Evolutionary conservation across 2,329 filamentous ascomycete species (phyloP).

Genomic region (Plectosphaerella plurivora): DNA sequence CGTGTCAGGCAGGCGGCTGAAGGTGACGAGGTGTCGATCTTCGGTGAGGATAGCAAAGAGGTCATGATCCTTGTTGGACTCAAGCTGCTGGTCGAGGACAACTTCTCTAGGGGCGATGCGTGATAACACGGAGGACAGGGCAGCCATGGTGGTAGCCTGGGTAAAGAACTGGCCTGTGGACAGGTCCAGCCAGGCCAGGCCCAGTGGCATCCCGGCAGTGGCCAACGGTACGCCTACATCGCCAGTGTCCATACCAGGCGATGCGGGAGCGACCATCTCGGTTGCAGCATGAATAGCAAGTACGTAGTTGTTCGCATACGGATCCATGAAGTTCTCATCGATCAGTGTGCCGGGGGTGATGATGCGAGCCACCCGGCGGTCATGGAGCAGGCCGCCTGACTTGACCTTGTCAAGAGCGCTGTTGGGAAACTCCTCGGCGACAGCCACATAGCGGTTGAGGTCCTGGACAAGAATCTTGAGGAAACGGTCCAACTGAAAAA

Average conservation of each 20-base stretch:
- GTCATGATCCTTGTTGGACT: conserved; percentile 52
- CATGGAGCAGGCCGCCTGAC: conserved; percentile 75
- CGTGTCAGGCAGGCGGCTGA: conserved; percentile 48
- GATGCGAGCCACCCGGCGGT: conserved; percentile 79
- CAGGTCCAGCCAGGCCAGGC: conserved; percentile 89
- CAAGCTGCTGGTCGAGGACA: conserved; percentile 64
- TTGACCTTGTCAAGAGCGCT: conserved; percentile 65
- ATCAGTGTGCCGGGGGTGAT: conserved; percentile 94
- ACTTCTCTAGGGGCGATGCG: conserved; percentile 83
- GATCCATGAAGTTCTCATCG: conserved; percentile 96
- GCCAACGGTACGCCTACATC: conserved; percentile 5
- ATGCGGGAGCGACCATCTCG: background rate
- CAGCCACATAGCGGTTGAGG: conserved; percentile 82
- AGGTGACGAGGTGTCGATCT: conserved; percentile 73
- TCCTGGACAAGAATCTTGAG: conserved; percentile 92
- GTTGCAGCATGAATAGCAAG: conserved; percentile 61
- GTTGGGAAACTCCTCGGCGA: conserved; percentile 88
- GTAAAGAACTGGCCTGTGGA: conserved; percentile 95
- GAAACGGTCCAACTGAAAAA: conserved; percentile 87
- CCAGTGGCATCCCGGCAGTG: conserved; percentile 40
- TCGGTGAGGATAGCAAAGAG: conserved; percentile 67
- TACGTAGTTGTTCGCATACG: conserved; percentile 88
- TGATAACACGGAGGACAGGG: conserved; percentile 75
- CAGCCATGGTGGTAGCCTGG: conserved; percentile 65
- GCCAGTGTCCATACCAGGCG: conserved; percentile 1